phyloP scores from a whole-genome alignment of 228 moss, liverwort and hornwort species.

The Sphagnum magellanicum region DNA sequence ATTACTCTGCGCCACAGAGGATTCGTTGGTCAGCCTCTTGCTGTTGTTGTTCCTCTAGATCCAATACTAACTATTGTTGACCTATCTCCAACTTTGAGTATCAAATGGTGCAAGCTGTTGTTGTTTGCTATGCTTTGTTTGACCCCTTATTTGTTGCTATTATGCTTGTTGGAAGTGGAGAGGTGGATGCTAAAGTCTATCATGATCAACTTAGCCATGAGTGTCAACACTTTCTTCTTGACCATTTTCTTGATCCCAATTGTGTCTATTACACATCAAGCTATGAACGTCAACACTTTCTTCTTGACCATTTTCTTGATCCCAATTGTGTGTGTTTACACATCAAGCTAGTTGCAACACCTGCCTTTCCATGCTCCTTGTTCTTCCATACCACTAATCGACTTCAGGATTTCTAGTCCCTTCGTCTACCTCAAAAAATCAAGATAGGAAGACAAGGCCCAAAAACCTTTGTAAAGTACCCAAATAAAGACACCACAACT shows the following conservation, averaged over 20 bases:
- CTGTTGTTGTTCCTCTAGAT: slow-evolving; percentile 9
- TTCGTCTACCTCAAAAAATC: too few species aligned
- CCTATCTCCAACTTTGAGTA: slow-evolving; percentile 25
- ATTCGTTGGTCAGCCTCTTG: slow-evolving; percentile 12
- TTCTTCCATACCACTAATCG: too few species aligned
- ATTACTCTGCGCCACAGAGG: slow-evolving; percentile 12
- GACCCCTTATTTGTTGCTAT: slow-evolving; percentile 57
- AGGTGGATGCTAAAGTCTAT: slow-evolving; percentile 54
- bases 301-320: slow-evolving; percentile 50
- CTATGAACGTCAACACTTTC: slow-evolving; percentile 74
- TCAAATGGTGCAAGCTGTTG: slow-evolving; percentile 47
- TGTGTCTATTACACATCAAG: slow-evolving; percentile 36
- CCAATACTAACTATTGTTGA: slow-evolving; percentile 21
- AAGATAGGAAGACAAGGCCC: too few species aligned
- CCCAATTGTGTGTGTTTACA: slow-evolving; percentile 49
- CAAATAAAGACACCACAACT: too few species aligned
- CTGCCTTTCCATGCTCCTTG: too few species aligned
- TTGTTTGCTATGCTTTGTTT: slow-evolving; percentile 39
- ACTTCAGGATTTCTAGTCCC: too few species aligned
- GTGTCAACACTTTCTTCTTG: slow-evolving; percentile 59
- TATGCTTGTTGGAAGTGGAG: slow-evolving; percentile 54
- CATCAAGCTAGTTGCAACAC: too few species aligned
- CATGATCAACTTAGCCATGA: slow-evolving; percentile 72
- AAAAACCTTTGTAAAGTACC: too few species aligned
- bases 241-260: slow-evolving; percentile 59